Percentiles rank a stretch among this genome's conserved stretches.
These are phyloP conservation scores for Taxawa tesnikishii DNA, from an alignment of 2,329 filamentous ascomycete species.

Conservation along the genomic window DNA sequence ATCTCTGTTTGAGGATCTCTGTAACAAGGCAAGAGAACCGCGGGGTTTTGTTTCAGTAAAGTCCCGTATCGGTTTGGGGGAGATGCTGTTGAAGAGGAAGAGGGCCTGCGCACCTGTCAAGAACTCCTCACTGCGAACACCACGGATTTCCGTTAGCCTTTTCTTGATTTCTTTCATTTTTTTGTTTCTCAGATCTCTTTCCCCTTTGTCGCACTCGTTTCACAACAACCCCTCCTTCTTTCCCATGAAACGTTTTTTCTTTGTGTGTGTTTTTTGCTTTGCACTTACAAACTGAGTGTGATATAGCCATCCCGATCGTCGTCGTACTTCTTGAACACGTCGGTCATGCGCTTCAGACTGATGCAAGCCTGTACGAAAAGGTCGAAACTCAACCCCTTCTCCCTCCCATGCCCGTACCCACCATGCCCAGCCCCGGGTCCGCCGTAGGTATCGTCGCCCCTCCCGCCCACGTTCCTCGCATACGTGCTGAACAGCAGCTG, in stretches of 20 bases:
- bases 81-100: constrained; percentile 42
- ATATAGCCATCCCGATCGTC: constrained; percentile 87
- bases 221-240: too few relatives aligned
- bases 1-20: too few relatives aligned
- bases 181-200: not conserved
- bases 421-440: constrained; percentile 24
- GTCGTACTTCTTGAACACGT: constrained; percentile 98
- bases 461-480: constrained; percentile 38
- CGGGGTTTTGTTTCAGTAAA: constrained; percentile 27
- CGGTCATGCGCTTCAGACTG: constrained; percentile 93
- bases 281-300: constrained; percentile 42
- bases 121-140: constrained; percentile 34
- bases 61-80: constrained; percentile 36
- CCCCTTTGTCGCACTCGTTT: too few relatives aligned
- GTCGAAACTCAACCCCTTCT: constrained; percentile 53
- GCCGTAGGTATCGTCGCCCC: constrained; percentile 19
- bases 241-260: too few relatives aligned
- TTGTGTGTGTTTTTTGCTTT: too few relatives aligned
- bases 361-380: constrained; percentile 97
- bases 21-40: too few relatives aligned
- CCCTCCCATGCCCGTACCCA: constrained; percentile 28
- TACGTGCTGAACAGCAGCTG: constrained; percentile 78
- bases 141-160: too few relatives aligned
- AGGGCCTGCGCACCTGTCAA: constrained; percentile 43
- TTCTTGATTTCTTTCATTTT: too few relatives aligned